Evolutionary conservation across 345 rosid genomes (phyloP).

Genomic region (Ceriops tagal): DNA sequence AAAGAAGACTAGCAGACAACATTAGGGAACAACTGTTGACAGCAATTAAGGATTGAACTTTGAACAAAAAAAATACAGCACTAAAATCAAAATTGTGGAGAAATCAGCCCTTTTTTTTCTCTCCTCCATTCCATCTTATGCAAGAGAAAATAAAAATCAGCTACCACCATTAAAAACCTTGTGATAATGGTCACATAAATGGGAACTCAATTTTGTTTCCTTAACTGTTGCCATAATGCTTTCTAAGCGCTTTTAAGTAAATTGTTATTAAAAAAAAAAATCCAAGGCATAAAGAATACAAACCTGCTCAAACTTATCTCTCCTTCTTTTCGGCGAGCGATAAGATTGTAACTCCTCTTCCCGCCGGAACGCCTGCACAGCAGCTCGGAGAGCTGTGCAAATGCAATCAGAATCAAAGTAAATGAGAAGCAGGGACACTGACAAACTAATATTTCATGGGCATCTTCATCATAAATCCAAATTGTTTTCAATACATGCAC

Average conservation of each 20-base stretch:
- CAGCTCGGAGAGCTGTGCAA: slow-evolving; percentile 64
- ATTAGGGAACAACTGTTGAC: background rate
- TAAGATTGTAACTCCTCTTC: slow-evolving; percentile 62
- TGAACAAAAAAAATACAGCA: background rate
- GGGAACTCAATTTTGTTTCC: background rate
- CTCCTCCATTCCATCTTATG: background rate
- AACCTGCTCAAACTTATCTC: slow-evolving; percentile 87
- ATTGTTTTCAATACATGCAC: background rate
- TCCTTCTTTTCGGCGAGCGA: slow-evolving; percentile 68
- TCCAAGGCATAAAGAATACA: slow-evolving; percentile 7
- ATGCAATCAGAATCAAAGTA: slow-evolving; percentile 4
- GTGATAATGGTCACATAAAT: no score
- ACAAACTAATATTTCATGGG: background rate
- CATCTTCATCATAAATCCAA: background rate
- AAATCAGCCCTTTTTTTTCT: background rate
- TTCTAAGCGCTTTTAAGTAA: background rate
- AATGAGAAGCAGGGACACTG: background rate
- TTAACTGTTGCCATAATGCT: background rate
- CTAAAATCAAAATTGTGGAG: background rate
- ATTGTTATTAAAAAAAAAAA: slow-evolving; percentile 9
- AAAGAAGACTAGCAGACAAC: background rate
- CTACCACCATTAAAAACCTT: no score
- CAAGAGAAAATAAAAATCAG: background rate
- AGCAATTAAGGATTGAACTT: background rate
- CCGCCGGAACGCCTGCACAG: slow-evolving; percentile 75